Base-by-base conservation (phyloP, 306 rosid genomes). In the Betula pendula region DNA sequence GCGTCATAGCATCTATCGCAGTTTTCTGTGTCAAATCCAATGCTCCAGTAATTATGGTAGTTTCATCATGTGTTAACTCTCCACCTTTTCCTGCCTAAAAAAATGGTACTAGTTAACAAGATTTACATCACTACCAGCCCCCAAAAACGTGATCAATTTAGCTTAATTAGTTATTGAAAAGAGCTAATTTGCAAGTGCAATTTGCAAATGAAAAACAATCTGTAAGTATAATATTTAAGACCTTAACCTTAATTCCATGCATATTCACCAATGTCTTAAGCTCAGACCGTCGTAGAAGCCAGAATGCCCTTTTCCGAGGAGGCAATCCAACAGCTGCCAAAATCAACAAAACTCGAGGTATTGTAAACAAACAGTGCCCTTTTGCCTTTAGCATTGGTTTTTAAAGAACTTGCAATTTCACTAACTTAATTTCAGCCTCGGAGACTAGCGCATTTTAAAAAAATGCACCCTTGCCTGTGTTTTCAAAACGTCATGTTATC, bases 81-180 rank as follows among this genome's bases (percentile, higher is more conserved):
- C 97, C 97, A 48, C 98, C 98, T 80, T 87, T 93, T 73, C 97
- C 95, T 53, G 96, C 96, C 97, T 93, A 79, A 77, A 76, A 51
- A 33, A 16, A 35, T 16, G 2, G 3, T 4, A 33, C n/a, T n/a
- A n/a, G 33, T 19, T 27, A 62, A 31, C 0, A 31, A 35, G 33
- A 22, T 55, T 55, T 55, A 5, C 63, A 55, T 55, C 29, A 55
- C 16, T 22, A 6, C 7, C n/a, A 49, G 0, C 55, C 49, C 49
- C 49, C 0, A 2, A 11, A 45, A 45, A 49, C 6, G n/a, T 38
- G 42, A 38, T 38, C 42, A 38, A 50, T 50, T 50, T 50, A 17
- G 20, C 55, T 50, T n/a, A n/a, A n/a, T n/a, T n/a, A n/a, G n/a
- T n/a, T n/a, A n/a, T n/a, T n/a, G n/a, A n/a, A n/a, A n/a, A n/a